Conservation (phyloP, 192 early-diverging fungal species). For the Backusella liffmaniae region DNA sequence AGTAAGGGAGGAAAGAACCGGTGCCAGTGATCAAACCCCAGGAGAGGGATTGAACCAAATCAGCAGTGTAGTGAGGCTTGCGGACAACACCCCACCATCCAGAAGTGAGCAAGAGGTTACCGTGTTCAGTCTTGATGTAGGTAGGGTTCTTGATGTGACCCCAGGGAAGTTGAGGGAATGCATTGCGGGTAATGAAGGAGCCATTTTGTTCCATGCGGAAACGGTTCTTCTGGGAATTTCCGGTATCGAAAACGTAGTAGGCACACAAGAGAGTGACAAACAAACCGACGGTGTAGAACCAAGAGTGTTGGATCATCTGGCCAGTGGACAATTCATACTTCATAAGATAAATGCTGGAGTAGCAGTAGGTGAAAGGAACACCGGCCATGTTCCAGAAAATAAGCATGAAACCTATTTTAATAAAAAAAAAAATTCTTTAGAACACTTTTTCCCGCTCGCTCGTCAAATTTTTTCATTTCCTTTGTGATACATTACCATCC, state of each 20-base stretch:
- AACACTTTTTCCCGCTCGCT: neutral
- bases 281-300: conserved; percentile 32
- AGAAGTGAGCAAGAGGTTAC: conserved; percentile 52
- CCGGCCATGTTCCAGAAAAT: conserved; percentile 55
- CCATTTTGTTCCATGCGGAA: conserved; percentile 49
- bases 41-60: conserved; percentile 82
- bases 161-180: conserved; percentile 49
- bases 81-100: conserved; percentile 78
- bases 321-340: conserved; percentile 42
- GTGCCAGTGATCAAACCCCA: conserved; percentile 86
- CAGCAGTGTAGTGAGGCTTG: conserved; percentile 77
- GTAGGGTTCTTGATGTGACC: conserved; percentile 58
- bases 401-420: conserved; percentile 45
- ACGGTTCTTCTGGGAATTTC: conserved; percentile 53
- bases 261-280: conserved; percentile 34
- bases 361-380: conserved; percentile 53
- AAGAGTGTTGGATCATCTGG: conserved; percentile 27
- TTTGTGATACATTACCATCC: conserved; percentile 36
- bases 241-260: conserved; percentile 52
- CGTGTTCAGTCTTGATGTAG: conserved; percentile 63
- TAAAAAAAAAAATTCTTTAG: no score
- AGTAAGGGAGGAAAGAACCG: conserved; percentile 78
- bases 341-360: conserved; percentile 42
- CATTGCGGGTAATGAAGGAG: conserved; percentile 38
- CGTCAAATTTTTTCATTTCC: neutral